phyloP scores from a whole-genome alignment of 768 basidiomycete genomes.

The Suillus luteus region DNA sequence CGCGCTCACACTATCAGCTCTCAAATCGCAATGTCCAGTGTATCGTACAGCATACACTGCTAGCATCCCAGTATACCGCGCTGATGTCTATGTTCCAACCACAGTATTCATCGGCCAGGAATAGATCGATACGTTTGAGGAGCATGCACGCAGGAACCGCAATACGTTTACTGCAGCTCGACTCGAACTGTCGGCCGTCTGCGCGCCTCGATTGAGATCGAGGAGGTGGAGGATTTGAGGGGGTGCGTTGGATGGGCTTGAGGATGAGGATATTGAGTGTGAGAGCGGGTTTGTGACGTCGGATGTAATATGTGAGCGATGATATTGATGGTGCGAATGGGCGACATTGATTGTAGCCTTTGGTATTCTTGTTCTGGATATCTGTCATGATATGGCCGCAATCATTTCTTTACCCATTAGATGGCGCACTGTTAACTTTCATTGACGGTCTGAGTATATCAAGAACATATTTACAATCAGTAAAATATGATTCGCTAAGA shows the following conservation, averaged over 20 bases:
- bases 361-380: background rate
- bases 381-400: background rate
- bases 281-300: background rate
- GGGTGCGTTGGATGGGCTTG: slow-evolving; percentile 61
- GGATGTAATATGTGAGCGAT: background rate
- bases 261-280: slow-evolving; percentile 33
- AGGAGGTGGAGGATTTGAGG: slow-evolving; percentile 57
- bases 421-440: too few relatives aligned
- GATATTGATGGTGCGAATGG: background rate
- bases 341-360: background rate
- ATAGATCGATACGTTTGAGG: too few relatives aligned
- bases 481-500: background rate
- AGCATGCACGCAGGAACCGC: too few relatives aligned
- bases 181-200: too few relatives aligned
- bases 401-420: background rate
- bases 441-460: background rate
- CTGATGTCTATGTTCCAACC: too few relatives aligned
- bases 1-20: background rate
- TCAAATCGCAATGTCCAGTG: too few relatives aligned
- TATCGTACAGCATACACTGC: too few relatives aligned
- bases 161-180: too few relatives aligned
- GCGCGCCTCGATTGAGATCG: too few relatives aligned
- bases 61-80: too few relatives aligned
- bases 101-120: too few relatives aligned
- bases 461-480: background rate